Base-by-base conservation (phyloP, 2,329 filamentous ascomycete species). In the Coniochaeta ligniaria region DNA sequence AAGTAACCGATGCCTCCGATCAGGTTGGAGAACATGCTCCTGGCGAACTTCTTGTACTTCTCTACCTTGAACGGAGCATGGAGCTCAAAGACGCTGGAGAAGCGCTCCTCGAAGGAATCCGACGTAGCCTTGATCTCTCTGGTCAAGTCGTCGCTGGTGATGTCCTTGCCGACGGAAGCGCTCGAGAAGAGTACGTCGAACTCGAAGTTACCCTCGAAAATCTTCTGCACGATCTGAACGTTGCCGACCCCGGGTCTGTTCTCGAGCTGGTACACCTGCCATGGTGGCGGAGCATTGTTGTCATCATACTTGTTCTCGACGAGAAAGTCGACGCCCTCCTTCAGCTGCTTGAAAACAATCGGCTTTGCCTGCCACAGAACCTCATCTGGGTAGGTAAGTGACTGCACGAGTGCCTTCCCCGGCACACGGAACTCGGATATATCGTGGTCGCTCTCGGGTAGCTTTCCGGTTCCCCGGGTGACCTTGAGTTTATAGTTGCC, bases 1-100 rank as follows among this genome's bases (percentile, higher is more conserved):
- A 99, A 99, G 76, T 96, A 98, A 9, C 95, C 95, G 67, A 98
- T 91, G 55, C 95, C 95, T 60, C 95, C 95, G 38, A 96, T 82
- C 36, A 99, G 79, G 72, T 98, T 99, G 1, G 94, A 97, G 67
- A 99, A 90, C 80, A 99, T 89, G 64, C 89, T 93, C 72, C 91
- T 90, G 64, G 88, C 91, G 72, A 98, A 97, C 61, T 81, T 82
- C 56, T 85, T 80, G 71, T 96, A 95, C 69, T 91, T 86, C 3
- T 85, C 81, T 3, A 83, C 81, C 20, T 84, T 78, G 73, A 95
- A 99, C 0, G 95, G 94, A 0, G 87, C 78, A 68, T 92, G 82
- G 0, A 92, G 87, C 59, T 86, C 80, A 70, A 95, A 89, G 35
- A 91, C 80, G 22, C 85, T 81, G 16, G 84, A 76, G 72, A 96